These are phyloP conservation scores for Cladophialophora immunda DNA, from an alignment of 2,329 filamentous ascomycete species.

Conservation along the genomic window DNA sequence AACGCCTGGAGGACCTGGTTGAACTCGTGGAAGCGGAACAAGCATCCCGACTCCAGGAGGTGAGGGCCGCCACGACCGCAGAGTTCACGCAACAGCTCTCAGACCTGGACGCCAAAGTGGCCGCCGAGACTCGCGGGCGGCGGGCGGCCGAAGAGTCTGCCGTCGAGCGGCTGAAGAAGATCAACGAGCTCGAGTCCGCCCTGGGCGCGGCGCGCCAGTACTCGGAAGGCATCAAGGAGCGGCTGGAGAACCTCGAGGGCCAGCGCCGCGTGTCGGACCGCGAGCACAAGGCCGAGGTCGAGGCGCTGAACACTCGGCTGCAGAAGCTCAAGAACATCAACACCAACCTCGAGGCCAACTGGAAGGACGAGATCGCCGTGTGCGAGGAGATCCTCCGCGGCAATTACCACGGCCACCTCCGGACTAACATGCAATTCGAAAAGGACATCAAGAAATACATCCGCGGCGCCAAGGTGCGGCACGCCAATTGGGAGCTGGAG, in stretches of 20 bases:
- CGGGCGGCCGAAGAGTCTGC: constrained; percentile 48
- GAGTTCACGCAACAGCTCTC: constrained; percentile 45
- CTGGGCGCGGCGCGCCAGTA: constrained; percentile 48
- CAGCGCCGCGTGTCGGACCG: constrained; percentile 41
- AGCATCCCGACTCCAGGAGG: constrained; percentile 48
- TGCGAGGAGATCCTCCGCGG: constrained; percentile 44
- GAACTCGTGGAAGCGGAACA: constrained; percentile 52
- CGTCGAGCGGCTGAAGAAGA: constrained; percentile 46
- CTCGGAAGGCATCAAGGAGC: constrained; percentile 47
- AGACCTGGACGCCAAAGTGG: constrained; percentile 47
- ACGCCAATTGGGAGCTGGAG: constrained; percentile 51
- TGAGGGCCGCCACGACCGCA: constrained; percentile 45
- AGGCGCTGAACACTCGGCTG: constrained; percentile 48
- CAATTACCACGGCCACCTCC: constrained; percentile 48
- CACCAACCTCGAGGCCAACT: constrained; percentile 47
- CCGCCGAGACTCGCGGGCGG: constrained; percentile 46
- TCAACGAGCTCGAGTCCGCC: constrained; percentile 49
- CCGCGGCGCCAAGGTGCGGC: constrained; percentile 47
- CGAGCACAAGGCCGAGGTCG: constrained; percentile 48
- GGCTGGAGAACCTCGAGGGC: constrained; percentile 45
- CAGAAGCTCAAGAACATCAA: constrained; percentile 49
- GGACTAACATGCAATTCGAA: constrained; percentile 40
- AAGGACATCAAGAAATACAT: constrained; percentile 42
- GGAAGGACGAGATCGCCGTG: constrained; percentile 48
- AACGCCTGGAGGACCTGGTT: constrained; percentile 53